phyloP scores from a whole-genome alignment of 225 moss, liverwort and hornwort genomes.

The Asterella californica region DNA sequence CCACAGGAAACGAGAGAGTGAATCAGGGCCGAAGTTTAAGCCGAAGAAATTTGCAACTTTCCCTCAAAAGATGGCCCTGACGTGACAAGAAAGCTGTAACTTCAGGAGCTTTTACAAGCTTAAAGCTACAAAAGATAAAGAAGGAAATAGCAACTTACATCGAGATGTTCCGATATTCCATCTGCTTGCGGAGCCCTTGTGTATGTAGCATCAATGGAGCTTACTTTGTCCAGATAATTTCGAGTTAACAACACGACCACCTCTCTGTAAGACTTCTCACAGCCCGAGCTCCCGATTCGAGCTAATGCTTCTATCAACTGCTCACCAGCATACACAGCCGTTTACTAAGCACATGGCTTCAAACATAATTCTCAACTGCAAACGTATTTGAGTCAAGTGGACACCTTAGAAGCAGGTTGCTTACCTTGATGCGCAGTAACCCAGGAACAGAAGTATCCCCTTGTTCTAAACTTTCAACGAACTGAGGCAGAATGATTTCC shows the following conservation, averaged over 20 bases:
- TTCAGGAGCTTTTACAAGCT: background rate
- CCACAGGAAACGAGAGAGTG: conserved; percentile 1
- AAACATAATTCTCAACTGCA: background rate
- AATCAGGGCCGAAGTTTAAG: background rate
- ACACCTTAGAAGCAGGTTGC: background rate
- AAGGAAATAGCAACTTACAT: conserved; percentile 40
- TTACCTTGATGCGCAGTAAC: conserved; percentile 58
- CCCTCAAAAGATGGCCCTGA: background rate
- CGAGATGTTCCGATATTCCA: conserved; percentile 54
- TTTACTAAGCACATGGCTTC: background rate
- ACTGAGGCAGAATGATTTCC: conserved; percentile 70
- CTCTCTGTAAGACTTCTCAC: conserved; percentile 75
- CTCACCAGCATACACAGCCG: conserved; percentile 17
- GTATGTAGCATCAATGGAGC: conserved; percentile 38
- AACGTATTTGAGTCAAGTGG: background rate
- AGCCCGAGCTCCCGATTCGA: conserved; percentile 74
- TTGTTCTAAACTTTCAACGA: conserved; percentile 77
- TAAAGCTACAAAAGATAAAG: background rate
- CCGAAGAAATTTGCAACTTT: background rate
- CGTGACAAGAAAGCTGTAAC: background rate
- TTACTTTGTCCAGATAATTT: conserved; percentile 55
- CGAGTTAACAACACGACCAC: conserved; percentile 62
- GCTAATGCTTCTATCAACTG: conserved; percentile 79
- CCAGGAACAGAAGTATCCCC: conserved; percentile 59
- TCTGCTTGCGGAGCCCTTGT: conserved; percentile 52